A percentile compares a stretch with the other conserved stretches of the same genome.
These are phyloP conservation scores for Solanum etuberosum DNA, from an alignment of 257 asterid genomes.

Conservation along the genomic window DNA sequence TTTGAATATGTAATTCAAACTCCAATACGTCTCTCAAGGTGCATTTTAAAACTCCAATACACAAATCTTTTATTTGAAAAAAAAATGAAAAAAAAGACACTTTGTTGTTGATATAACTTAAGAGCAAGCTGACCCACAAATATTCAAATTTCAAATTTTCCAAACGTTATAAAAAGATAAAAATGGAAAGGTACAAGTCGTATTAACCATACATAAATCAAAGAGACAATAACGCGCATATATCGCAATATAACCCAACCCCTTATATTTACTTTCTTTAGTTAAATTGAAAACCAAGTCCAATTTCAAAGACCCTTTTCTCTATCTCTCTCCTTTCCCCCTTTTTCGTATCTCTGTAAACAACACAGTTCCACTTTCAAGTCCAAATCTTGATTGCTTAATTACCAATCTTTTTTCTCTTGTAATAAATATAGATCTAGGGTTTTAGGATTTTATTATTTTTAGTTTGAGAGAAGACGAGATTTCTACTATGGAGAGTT, in stretches of 20 bases:
- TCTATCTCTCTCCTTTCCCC: not conserved
- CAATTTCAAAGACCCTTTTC: not conserved
- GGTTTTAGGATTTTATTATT: not conserved
- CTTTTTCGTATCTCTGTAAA: not conserved
- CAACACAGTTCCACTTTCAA: not conserved
- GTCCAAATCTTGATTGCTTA: not conserved
- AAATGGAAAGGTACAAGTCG: not conserved
- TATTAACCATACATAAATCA: not conserved
- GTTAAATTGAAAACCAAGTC: not conserved
- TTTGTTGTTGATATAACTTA: not conserved
- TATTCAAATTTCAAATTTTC: not conserved
- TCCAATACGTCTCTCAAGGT: too few relatives aligned
- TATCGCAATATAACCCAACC: not conserved
- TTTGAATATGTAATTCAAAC: too few relatives aligned
- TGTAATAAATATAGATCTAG: not conserved
- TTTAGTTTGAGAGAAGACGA: not conserved
- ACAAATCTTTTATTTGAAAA: not conserved
- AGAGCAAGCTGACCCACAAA: not conserved
- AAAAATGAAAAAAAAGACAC: not conserved
- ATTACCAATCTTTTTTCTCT: not conserved
- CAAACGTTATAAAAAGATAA: not conserved
- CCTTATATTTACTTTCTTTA: not conserved
- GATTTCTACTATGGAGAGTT: constrained; percentile 65
- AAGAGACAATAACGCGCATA: not conserved
- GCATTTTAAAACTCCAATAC: not conserved